Evolutionary conservation across 1,284 basidiomycete genomes (phyloP).

Genomic region (Trichosporon faecale): DNA sequence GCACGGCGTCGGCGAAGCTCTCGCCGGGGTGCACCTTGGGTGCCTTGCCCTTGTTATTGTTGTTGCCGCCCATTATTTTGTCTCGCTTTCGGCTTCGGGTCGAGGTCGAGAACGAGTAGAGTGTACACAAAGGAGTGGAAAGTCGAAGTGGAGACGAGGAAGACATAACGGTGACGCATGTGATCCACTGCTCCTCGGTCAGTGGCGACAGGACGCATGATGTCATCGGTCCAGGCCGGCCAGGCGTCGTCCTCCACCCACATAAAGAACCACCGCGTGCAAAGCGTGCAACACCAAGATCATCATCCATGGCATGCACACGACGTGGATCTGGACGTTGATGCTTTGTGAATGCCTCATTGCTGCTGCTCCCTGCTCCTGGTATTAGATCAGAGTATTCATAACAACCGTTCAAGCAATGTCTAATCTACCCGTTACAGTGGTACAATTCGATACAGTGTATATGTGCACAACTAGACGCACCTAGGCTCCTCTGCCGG

Average conservation of each 20-base stretch:
- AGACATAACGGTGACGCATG: background rate
- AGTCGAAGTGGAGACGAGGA: background rate
- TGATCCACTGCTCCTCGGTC: background rate
- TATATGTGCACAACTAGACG: background rate
- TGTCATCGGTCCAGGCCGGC: background rate
- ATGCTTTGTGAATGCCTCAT: background rate
- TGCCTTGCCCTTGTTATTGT: background rate
- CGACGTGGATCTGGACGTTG: too few species aligned
- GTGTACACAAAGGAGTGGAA: background rate
- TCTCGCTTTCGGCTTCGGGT: too few species aligned
- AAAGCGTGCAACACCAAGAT: too few species aligned
- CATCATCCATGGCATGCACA: too few species aligned
- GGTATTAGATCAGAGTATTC: background rate
- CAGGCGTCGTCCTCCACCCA: background rate
- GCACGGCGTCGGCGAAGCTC: conserved; percentile 5
- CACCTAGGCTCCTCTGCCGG: background rate
- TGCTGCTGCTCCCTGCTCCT: background rate
- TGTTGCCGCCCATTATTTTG: background rate
- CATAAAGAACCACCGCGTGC: too few species aligned
- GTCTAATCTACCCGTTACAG: background rate
- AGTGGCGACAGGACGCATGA: conserved; percentile 6
- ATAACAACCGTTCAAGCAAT: background rate
- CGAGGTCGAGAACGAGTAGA: background rate
- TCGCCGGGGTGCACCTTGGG: background rate
- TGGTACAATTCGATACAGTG: conserved; percentile 1